Base-by-base conservation (phyloP, 164 flowering plant genomes). In the Akebia trifoliata region DNA sequence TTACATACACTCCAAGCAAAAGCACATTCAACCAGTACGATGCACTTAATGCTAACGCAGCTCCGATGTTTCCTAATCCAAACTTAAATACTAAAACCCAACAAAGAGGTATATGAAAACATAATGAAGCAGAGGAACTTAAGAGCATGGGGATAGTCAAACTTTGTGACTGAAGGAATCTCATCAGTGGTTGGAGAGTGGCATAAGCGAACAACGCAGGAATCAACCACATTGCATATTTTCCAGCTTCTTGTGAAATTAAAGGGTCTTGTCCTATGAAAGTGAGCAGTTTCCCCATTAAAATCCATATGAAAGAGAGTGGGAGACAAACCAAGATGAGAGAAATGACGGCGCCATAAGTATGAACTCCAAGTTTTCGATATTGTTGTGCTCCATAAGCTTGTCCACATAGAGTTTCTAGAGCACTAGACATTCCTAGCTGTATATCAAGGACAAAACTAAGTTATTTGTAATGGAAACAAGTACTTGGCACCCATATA, bases 361-460 rank as follows among this genome's bases (percentile, higher is more conserved):
- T 69, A 15, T 80, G 75, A 20, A 51, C 31, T 46, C 87, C 85
- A 2, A 82, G 58, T 50, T 74, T 68, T 18, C 49, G 56, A 48
- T 80, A 82, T 59, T 82, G 85, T 20, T 69, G 45, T 37, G 83
- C 87, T 49, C 87, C 87, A 72, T 69, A 76, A 39, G 85, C 87
- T 71, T 82, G 87, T 0, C 87, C 87, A 50, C 80, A 76, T 18
- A 76, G 59, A n/a, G 87, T 82, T 59, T 82, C 87, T 62, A 82
- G 46, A 24, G 73, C 85, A 65, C 77, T 60, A 3, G 84, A 69
- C 83, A 82, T 69, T 60, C 87, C 87, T 12, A 61, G 29, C 87
- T 80, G 81, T 50, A 57, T 40, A 30, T 4, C 21, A 55, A 2
- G 49, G 17, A 51, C 8, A 59, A 15, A 15, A 25, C 22, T 22